phyloP scores from a whole-genome alignment of 2,329 filamentous ascomycete genomes.

The Hypoxylon sp. region DNA sequence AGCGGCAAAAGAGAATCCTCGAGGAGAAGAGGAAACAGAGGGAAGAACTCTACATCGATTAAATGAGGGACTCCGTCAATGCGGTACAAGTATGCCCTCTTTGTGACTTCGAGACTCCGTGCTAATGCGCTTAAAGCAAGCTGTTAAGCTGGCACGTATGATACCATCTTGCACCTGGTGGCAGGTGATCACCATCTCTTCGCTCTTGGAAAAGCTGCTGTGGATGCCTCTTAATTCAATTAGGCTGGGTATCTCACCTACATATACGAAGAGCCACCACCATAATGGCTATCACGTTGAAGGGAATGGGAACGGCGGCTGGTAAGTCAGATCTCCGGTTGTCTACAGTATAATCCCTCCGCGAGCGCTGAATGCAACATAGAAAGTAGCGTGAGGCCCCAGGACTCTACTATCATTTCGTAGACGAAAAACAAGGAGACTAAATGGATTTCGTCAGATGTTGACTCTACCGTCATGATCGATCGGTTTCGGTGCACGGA shows the following conservation, averaged over 20 bases:
- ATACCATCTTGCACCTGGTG: not conserved
- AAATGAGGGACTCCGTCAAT: not conserved
- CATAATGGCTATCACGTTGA: not conserved
- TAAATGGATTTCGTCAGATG: not conserved
- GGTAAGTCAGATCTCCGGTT: not conserved
- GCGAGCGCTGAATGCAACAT: not conserved
- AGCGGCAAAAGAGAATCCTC: conserved; percentile 45
- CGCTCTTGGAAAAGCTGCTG: not conserved
- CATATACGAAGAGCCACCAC: not conserved
- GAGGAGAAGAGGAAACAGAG: conserved; percentile 48
- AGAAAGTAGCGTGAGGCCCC: not conserved
- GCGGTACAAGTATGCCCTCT: not conserved
- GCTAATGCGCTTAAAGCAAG: not conserved
- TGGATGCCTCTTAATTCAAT: not conserved
- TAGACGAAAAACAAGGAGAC: not conserved
- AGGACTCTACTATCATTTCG: not conserved
- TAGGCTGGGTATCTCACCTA: too few relatives aligned
- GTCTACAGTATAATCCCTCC: not conserved
- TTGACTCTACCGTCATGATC: not conserved
- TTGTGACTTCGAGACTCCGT: not conserved
- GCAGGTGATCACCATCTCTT: not conserved
- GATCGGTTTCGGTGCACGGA: not conserved
- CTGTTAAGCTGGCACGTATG: not conserved
- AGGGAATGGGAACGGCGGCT: not conserved
- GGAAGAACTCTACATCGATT: conserved; percentile 47